These are phyloP conservation scores for Fraxinus cuspidata DNA, from an alignment of 257 asterid species.

Conservation along the genomic window DNA sequence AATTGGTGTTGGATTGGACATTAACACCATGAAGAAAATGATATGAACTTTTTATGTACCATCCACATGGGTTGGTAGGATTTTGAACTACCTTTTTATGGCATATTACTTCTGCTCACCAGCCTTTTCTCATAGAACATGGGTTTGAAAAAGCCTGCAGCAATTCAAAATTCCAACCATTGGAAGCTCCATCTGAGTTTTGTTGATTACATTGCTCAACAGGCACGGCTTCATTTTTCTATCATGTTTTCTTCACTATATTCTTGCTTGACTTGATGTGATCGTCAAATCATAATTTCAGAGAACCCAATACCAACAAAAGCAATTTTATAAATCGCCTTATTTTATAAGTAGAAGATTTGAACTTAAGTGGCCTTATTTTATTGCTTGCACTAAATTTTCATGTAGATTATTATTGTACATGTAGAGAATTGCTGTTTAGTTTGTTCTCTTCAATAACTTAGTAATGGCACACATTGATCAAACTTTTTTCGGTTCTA, in stretches of 20 bases:
- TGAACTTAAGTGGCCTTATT: background rate
- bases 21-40: background rate
- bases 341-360: background rate
- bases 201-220: background rate
- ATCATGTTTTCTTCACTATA: background rate
- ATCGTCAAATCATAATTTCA: background rate
- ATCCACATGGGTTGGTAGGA: background rate
- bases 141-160: no score
- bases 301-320: background rate
- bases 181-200: background rate
- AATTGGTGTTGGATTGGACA: background rate
- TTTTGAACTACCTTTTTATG: background rate
- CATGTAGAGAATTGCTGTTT: background rate
- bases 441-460: background rate
- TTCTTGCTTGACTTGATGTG: background rate
- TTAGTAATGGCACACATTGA: slow-evolving; percentile 8
- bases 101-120: no score
- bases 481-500: slow-evolving; percentile 4
- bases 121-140: no score
- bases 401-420: background rate
- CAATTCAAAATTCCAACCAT: background rate
- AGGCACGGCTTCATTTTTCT: background rate
- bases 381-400: background rate
- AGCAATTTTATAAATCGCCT: background rate
- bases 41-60: background rate